phyloP scores from a whole-genome alignment of 176 grass and related monocot genomes.

The Guadua angustifolia region DNA sequence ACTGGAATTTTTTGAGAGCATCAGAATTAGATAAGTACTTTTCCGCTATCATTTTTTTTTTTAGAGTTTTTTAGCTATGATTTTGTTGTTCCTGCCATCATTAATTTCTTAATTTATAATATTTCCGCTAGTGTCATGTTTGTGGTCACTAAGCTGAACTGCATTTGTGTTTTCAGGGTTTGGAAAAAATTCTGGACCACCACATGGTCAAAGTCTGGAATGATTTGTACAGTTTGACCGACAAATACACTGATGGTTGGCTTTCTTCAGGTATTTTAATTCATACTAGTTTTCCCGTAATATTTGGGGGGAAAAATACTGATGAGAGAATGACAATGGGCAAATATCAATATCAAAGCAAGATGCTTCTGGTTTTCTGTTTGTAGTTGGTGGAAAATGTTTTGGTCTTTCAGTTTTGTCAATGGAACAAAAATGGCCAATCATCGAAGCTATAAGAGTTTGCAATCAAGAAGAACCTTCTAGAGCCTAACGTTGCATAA shows the following conservation, averaged over 20 bases:
- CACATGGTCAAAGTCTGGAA: constrained; percentile 79
- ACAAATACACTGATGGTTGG: constrained; percentile 81
- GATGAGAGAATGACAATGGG: background rate
- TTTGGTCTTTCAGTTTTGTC: constrained; percentile 1
- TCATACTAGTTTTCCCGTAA: constrained; percentile 1
- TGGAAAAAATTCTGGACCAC: constrained; percentile 81
- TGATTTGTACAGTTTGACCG: constrained; percentile 84
- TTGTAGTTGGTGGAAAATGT: background rate
- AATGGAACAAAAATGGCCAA: background rate
- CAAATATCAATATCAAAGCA: background rate
- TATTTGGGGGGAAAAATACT: background rate
- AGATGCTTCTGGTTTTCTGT: constrained; percentile 13
- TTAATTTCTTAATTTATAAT: background rate
- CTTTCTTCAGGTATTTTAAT: constrained; percentile 82
- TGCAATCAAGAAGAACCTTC: background rate
- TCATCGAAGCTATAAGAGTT: background rate
- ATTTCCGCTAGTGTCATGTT: constrained; percentile 7
- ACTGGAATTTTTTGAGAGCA: constrained; percentile 1
- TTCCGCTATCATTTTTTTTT: constrained; percentile 19
- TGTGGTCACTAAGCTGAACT: constrained; percentile 35
- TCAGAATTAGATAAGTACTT: constrained; percentile 15
- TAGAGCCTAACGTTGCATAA: background rate
- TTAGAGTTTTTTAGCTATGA: background rate
- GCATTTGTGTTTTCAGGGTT: constrained; percentile 59
- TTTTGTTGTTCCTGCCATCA: constrained; percentile 9